Evolutionary conservation across 495 filamentous ascomycete genomes (phyloP), one percentile per base, ranked within the genome.

Genomic region (Stereocaulon alpinum): DNA sequence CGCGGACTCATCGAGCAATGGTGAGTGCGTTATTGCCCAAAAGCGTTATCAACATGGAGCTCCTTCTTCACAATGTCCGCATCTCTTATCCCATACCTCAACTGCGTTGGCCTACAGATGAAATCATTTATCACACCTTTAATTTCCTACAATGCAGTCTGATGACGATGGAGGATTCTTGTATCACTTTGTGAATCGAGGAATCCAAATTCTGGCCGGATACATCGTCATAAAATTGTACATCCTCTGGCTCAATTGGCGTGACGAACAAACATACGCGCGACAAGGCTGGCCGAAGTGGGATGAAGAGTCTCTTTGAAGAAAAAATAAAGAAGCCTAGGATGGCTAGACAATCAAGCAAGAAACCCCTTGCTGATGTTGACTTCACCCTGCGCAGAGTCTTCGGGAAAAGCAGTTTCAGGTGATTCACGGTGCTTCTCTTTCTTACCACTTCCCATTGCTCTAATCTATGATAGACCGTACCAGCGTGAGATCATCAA

Each of bases 401-500:
- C 34, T 96, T 96, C 72, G 82, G 82, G 52, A 95, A 95, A 69
- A 70, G 71, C 4, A 71, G 71, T 12, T 91, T 94, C 67, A 78
- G 88, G 88, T 91, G 61, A 47, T 68, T 12, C 67, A 24, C 7
- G 14, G n/a, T 37, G n/a, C 30, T 47, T 34, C 10, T 53, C 44
- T 17, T 42, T 56, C 6, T 20, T 0, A 42, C 51, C 10, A 32
- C n/a, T 49, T 50, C 29, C 18, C 18, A 27, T 48, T 48, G 34
- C 53, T 62, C 69, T 48, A 57, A 60, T 58, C 64, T 59, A 54
- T 6, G 14, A 60, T 62, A 90, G 91, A 64, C 91, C 90, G 20
- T 76, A 86, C 6, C 92, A 97, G 66, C 79, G 88, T 58, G 89
- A 97, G 57, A 91, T 96, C 45, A 94, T 97, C 43, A 70, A 73